Percentiles rank a stretch among this genome's conserved stretches.
Conservation (phyloP, 2,329 filamentous ascomycete species). For the Ophiognomonia clavigignenti-juglandacearum region DNA sequence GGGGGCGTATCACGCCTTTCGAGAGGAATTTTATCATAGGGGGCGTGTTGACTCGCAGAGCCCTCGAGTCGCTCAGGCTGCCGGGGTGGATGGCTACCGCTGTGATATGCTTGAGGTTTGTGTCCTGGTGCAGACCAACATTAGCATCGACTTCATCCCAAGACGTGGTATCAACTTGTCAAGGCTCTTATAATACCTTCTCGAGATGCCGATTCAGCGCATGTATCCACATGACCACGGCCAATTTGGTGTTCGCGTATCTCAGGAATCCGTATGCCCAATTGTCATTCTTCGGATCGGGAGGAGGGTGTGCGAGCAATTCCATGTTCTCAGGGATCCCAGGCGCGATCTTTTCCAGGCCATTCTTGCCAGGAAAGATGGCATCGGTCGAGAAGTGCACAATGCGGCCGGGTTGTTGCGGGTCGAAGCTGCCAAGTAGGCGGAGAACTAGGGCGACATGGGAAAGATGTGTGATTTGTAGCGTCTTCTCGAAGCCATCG, state of each 20-base stretch:
- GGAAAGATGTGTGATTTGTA: conserved; percentile 34
- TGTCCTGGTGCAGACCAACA: conserved; percentile 23
- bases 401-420: conserved; percentile 57
- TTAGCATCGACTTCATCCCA: too few relatives aligned
- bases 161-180: too few relatives aligned
- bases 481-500: conserved; percentile 33
- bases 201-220: conserved; percentile 36
- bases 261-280: conserved; percentile 35
- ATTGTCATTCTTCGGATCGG: conserved; percentile 26
- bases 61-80: conserved; percentile 30
- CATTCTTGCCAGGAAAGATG: conserved; percentile 32
- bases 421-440: conserved; percentile 56
- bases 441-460: conserved; percentile 33
- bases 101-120: conserved; percentile 23
- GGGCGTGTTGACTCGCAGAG: conserved; percentile 29
- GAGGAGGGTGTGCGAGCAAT: conserved; percentile 28
- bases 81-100: conserved; percentile 26
- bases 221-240: conserved; percentile 34
- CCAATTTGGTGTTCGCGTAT: conserved; percentile 37
- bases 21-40: conserved; percentile 21
- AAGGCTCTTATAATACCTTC: too few relatives aligned
- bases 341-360: conserved; percentile 29
- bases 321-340: conserved; percentile 30
- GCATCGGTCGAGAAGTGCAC: conserved; percentile 37
- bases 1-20: conserved; percentile 17